phyloP scores from a whole-genome alignment of 2,329 filamentous ascomycete species.

The Ceratocystis albifundus region DNA sequence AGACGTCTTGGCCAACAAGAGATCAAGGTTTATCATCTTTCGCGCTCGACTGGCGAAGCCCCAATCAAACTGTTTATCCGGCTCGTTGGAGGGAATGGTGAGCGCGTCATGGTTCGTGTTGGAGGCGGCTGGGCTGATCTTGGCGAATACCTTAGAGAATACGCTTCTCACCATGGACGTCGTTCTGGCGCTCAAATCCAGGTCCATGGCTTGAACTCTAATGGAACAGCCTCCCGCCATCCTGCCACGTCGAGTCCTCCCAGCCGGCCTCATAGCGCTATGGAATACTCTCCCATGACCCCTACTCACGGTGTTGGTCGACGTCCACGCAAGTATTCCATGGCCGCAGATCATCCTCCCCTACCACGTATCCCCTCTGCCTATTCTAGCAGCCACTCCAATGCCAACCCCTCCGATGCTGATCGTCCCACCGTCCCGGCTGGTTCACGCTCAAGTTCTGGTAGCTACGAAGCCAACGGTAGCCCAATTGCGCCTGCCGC shows the following conservation, averaged over 20 bases:
- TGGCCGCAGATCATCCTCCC: slow-evolving; percentile 24
- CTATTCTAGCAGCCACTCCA: slow-evolving; percentile 33
- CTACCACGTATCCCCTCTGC: slow-evolving; percentile 29
- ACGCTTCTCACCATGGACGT: slow-evolving; percentile 83
- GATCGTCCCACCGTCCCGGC: slow-evolving; percentile 31
- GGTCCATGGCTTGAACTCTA: slow-evolving; percentile 29
- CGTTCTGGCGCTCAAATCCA: slow-evolving; percentile 48
- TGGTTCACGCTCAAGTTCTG: slow-evolving; percentile 42
- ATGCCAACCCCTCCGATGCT: slow-evolving; percentile 25
- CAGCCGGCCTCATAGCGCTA: slow-evolving; percentile 33
- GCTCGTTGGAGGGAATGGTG: slow-evolving; percentile 75
- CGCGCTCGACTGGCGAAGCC: slow-evolving; percentile 67
- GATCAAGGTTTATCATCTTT: slow-evolving; percentile 86
- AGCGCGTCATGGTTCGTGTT: slow-evolving; percentile 95
- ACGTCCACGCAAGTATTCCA: slow-evolving; percentile 41
- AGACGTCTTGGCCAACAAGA: slow-evolving; percentile 46
- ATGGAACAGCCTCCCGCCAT: neutral
- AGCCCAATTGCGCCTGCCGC: neutral
- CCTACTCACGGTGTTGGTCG: slow-evolving; percentile 39
- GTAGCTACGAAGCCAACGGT: slow-evolving; percentile 42
- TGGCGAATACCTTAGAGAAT: slow-evolving; percentile 87
- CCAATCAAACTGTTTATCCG: slow-evolving; percentile 93
- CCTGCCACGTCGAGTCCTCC: slow-evolving; percentile 32
- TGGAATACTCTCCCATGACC: slow-evolving; percentile 32
- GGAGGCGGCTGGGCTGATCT: slow-evolving; percentile 97